Evolutionary conservation across 2,329 filamentous ascomycete species (phyloP), one percentile per base, ranked within the genome.

Genomic region (Teratosphaeriaceae sp.): DNA sequence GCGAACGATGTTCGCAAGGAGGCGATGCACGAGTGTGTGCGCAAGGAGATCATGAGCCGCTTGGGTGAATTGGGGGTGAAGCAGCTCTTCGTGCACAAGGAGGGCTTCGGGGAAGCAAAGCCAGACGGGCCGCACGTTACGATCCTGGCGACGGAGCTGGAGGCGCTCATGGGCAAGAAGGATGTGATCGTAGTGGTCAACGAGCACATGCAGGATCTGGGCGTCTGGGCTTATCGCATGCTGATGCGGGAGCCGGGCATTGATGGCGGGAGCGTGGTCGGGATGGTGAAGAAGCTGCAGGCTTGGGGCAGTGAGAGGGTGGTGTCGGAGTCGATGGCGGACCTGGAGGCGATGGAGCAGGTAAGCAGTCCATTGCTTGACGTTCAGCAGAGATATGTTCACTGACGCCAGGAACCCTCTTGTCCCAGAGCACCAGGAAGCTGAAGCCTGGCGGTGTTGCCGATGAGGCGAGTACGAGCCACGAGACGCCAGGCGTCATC

Each of bases 171-270:
- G 18, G 62, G 60, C 8, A 76, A 77, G 43, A 64, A 61, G 11
- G 76, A 78, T 38, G 66, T 94, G 13, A 69, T 94, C 18, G 65
- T 95, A 35, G 65, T 94, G 40, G 76, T 94, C 54, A 86, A 87
- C 43, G 83, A 92, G 53, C 68, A 76, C 1, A 61, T 61, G 2
- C 82, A 90, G 56, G 82, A 90, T 41, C 72, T 94, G 0, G 88
- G 86, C 0, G 66, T 90, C 24, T 74, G 89, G 50, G 80, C 87
- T 0, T 82, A 85, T 53, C 79, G 88, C 16, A 71, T 82, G 9
- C 64, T 82, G 29, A 75, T 79, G 44, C 75, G 79, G 0, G 66
- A 69, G 2, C 79, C 83, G 2, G 82, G 85, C 16, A 71, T 94
- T 52, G 70, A 80, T 50, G 70, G 74, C 33, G 88, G 88, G n/a